Base-by-base conservation (phyloP, 2,329 filamentous ascomycete species). In the Paraphoma sp. region DNA sequence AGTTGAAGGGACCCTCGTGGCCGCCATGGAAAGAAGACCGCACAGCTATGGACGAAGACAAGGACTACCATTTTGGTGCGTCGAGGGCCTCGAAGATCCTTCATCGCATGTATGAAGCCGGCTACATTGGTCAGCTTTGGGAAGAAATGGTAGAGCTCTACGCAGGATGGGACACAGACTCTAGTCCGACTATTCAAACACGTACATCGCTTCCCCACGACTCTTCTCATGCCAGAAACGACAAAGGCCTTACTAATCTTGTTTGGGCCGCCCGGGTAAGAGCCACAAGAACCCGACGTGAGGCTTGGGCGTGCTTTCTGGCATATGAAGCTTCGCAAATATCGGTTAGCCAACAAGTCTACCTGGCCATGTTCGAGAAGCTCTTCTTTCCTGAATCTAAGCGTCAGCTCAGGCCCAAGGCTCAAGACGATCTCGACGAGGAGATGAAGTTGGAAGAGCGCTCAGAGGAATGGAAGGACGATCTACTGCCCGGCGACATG, bases 231-330 rank as follows among this genome's bases (percentile, higher is more conserved):
- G 52, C 53, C 16, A 17, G 29, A 41, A 45, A 63, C 28, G 8
- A 46, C 33, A 17, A 45, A 7, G 36, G 42, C n/a, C 49, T 61
- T 3, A 51, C 77, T 14, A 63, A 65, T 1, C 57, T 76, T 10
- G 64, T 84, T 10, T 89, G 87, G 86, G 79, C 80, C 54, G 84
- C 83, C 31, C 81, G 86, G 10, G 83, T 89, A 50, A 77, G 79
- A 45, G 80, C 84, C 18, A 89, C 87, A 10, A 79, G 87, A 36
- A 88, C 86, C 4, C 73, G 84, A 45, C 81, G 85, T 57, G 86
- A 89, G 74, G 86, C 87, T 6, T 89, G 87, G 87, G 86, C 86
- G 18, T 86, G 84, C 59, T 89, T 87, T 68, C 71, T 87, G 42
- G 81, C 84, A 5, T 86, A 82, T 57, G 80, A 86, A 67, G 77